These are phyloP conservation scores for Hydnum rufescens DNA, from an alignment of 768 basidiomycete genomes.

Conservation along the genomic window DNA sequence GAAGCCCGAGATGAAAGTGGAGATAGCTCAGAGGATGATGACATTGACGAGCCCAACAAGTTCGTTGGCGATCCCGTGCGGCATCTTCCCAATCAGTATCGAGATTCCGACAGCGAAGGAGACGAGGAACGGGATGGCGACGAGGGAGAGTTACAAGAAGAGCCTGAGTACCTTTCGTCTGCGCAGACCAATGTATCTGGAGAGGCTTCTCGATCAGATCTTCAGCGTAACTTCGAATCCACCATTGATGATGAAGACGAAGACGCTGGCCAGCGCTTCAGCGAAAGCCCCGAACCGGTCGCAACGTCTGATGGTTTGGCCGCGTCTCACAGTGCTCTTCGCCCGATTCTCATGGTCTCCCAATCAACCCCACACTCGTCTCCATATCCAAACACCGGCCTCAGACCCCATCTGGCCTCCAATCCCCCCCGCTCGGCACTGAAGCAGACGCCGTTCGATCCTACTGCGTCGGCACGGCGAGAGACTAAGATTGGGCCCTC, in stretches of 20 bases:
- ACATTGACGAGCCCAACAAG: slow-evolving; percentile 14
- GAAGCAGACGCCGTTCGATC: slow-evolving; percentile 18
- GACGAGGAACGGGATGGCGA: slow-evolving; percentile 15
- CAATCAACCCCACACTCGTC: neutral
- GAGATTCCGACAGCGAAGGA: slow-evolving; percentile 26
- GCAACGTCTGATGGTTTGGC: neutral
- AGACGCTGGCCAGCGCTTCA: neutral
- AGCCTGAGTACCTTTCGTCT: slow-evolving; percentile 21
- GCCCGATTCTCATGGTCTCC: neutral
- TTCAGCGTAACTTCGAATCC: neutral
- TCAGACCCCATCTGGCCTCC: neutral
- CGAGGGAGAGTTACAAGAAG: neutral
- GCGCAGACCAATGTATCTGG: neutral
- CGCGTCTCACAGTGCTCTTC: slow-evolving; percentile 1
- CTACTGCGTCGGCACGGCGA: slow-evolving; percentile 25
- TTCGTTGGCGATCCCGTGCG: too few relatives aligned
- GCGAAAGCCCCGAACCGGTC: neutral
- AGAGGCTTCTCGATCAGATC: neutral
- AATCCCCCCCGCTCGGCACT: slow-evolving; percentile 11
- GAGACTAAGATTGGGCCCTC: neutral
- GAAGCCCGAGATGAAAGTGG: slow-evolving; percentile 27
- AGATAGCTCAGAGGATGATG: slow-evolving; percentile 21
- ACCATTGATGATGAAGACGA: neutral
- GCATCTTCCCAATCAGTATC: too few relatives aligned
- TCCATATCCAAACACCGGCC: neutral